phyloP scores from a whole-genome alignment of 148 eudicot species.

The Vaccinium darrowii region DNA sequence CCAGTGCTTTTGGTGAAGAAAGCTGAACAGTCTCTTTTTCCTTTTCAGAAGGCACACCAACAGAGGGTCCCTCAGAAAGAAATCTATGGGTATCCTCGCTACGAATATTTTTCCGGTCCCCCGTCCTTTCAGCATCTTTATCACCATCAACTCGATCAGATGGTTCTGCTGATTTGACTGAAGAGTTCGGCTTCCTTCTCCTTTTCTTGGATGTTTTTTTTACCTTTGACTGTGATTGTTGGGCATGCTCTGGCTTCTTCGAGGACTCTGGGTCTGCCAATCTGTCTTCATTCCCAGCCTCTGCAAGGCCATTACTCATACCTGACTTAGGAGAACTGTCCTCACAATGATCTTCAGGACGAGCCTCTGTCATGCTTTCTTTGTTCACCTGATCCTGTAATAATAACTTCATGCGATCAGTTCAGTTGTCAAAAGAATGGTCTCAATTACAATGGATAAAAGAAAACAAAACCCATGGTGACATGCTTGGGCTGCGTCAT shows the following conservation, averaged over 20 bases:
- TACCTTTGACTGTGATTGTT: constrained; percentile 33
- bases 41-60: constrained; percentile 34
- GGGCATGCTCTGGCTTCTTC: constrained; percentile 33
- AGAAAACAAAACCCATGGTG: background rate
- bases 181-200: constrained; percentile 37
- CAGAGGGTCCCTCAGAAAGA: constrained; percentile 25
- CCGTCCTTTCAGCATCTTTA: constrained; percentile 31
- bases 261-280: constrained; percentile 27
- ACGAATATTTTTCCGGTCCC: constrained; percentile 25
- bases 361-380: constrained; percentile 36
- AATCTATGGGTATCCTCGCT: constrained; percentile 29
- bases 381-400: constrained; percentile 31
- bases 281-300: constrained; percentile 39
- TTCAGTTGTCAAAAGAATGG: background rate
- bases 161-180: constrained; percentile 37
- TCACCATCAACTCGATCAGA: constrained; percentile 34
- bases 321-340: constrained; percentile 43
- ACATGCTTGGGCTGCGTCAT: constrained; percentile 21
- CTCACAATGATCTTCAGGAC: constrained; percentile 23
- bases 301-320: constrained; percentile 49
- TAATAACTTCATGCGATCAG: constrained; percentile 9
- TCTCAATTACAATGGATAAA: background rate
- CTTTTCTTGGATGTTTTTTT: constrained; percentile 39
- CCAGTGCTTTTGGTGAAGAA: constrained; percentile 40
- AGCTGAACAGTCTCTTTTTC: constrained; percentile 31